Percentiles rank a stretch among this genome's conserved stretches.
phyloP scores from a whole-genome alignment of 2,329 filamentous ascomycete genomes.

The Proliferodiscus dingleyae region DNA sequence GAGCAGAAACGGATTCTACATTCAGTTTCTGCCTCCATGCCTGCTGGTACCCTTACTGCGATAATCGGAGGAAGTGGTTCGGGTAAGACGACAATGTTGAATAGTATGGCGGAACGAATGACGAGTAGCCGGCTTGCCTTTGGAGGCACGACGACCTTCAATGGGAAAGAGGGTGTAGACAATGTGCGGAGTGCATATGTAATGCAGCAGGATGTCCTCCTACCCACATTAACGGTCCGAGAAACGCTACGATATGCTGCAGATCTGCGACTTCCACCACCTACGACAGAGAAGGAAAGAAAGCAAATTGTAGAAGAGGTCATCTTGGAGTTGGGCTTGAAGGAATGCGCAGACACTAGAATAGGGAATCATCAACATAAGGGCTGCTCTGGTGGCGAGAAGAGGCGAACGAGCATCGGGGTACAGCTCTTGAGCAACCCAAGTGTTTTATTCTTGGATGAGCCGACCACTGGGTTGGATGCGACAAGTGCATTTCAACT shows the following conservation, averaged over 20 bases:
- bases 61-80: slow-evolving; percentile 72
- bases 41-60: slow-evolving; percentile 63
- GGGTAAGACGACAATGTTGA: slow-evolving; percentile 68
- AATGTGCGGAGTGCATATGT: slow-evolving; percentile 62
- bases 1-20: slow-evolving; percentile 51
- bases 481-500: slow-evolving; percentile 73
- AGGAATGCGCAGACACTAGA: slow-evolving; percentile 70
- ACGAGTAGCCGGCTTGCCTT: slow-evolving; percentile 46
- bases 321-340: slow-evolving; percentile 68
- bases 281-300: slow-evolving; percentile 54
- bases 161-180: slow-evolving; percentile 49
- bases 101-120: slow-evolving; percentile 66
- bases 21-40: slow-evolving; percentile 58
- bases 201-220: slow-evolving; percentile 70
- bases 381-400: slow-evolving; percentile 75
- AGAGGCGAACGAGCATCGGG: slow-evolving; percentile 69
- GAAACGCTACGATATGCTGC: slow-evolving; percentile 72
- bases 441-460: slow-evolving; percentile 71
- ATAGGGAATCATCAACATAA: slow-evolving; percentile 68
- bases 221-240: slow-evolving; percentile 68
- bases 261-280: slow-evolving; percentile 62
- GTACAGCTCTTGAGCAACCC: slow-evolving; percentile 77
- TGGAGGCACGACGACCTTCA: slow-evolving; percentile 56
- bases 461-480: slow-evolving; percentile 74
- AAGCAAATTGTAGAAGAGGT: slow-evolving; percentile 67